Evolutionary conservation across 192 early-diverging fungal species (phyloP), one percentile per base, ranked within the genome.

Genomic region (Obelidium mucronatum): DNA sequence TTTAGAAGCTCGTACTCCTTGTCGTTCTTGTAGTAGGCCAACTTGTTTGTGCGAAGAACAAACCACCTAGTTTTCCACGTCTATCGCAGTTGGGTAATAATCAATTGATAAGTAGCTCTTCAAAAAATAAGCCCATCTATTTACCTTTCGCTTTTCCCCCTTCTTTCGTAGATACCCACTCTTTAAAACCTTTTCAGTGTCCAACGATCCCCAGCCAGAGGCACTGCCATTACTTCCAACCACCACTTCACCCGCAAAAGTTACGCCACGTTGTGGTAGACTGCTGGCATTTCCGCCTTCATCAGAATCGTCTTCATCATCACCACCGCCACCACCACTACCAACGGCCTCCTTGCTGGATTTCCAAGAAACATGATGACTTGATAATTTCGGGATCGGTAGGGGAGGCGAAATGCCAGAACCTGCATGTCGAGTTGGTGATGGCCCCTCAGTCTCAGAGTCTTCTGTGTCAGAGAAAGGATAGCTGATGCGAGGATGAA

Each of bases 1-100:
- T 89, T 86, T 13, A 93, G 78, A 17, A 94, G 81, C 79, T 93
- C 89, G 78, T 95, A 95, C 77, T 95, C 94, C 88, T 93, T 92
- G 30, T 90, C 90, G 74, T 93, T 92, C 76, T 95, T 91, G 81
- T 95, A 95, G 73, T 94, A 92, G 1, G 92, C 90, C n/a, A 95
- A 80, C 73, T 90, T 90, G 1, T 90, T 91, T 26, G 93, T 84
- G 52, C 92, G 76, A 58, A 95, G 84, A 8, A 95, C 93, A 80
- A 95, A 95, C 93, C 92, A 95, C 56, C 92, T 85, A 63, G 87
- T 91, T 80, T 94, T 94, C 94, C 93, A 95, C 2, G 88, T 90
- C 91, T 94, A 79, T 36, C 19, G 8, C 44, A 19, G 15, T 53
- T 80, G 13, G 51, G n/a, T 58, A 65, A 28, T 36, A 79, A 33